Percentiles rank a stretch among this genome's conserved stretches.
These are phyloP conservation scores for Fomitopsis betulina DNA, from an alignment of 1,284 basidiomycete genomes.

Conservation along the genomic window DNA sequence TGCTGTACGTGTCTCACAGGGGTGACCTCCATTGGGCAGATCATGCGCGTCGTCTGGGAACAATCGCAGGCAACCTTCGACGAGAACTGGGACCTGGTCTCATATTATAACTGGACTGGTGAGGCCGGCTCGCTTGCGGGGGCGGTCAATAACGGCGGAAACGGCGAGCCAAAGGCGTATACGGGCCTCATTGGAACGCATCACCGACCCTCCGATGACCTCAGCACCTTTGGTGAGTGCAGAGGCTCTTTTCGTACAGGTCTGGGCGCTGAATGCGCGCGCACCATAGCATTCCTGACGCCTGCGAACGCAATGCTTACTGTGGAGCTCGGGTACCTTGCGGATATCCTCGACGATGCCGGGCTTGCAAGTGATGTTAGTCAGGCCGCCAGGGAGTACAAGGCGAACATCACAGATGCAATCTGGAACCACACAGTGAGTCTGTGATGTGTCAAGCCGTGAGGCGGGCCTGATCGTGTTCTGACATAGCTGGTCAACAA, in stretches of 20 bases:
- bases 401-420: constrained; percentile 53
- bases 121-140: constrained; percentile 58
- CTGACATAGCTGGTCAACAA: constrained; percentile 46
- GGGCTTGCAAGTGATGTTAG: constrained; percentile 47
- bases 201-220: constrained; percentile 73
- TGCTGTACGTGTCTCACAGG: constrained; percentile 34
- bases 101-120: constrained; percentile 79
- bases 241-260: neutral
- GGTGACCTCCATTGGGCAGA: constrained; percentile 63
- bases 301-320: constrained; percentile 80
- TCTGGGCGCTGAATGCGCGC: neutral
- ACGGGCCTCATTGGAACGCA: constrained; percentile 66
- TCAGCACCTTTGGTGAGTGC: constrained; percentile 57
- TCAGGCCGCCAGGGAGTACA: constrained; percentile 51
- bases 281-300: constrained; percentile 67
- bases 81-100: constrained; percentile 63
- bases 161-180: constrained; percentile 64
- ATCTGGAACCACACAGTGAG: constrained; percentile 61
- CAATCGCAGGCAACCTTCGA: constrained; percentile 74
- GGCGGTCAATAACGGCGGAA: constrained; percentile 59
- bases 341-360: constrained; percentile 50
- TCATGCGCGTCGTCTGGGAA: constrained; percentile 71
- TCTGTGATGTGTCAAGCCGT: neutral
- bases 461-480: neutral
- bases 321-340: constrained; percentile 62